Evolutionary conservation across 1,284 basidiomycete genomes (phyloP), one percentile per base, ranked within the genome.

Genomic region (Boletus sp.): DNA sequence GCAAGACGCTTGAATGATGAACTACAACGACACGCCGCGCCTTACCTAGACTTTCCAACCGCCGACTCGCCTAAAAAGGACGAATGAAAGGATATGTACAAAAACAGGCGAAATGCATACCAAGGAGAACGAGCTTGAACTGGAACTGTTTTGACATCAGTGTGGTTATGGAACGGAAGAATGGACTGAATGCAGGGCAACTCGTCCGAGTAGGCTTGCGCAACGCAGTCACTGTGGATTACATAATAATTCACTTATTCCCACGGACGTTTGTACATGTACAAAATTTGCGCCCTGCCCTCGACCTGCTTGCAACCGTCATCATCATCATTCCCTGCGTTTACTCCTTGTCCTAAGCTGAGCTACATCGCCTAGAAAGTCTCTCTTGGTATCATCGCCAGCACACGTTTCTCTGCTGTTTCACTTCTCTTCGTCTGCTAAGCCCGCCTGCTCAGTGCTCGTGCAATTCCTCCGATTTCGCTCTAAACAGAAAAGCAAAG

Each of bases 41-140:
- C 60, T 63, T 76, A 92, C 91, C 91, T 93, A 64, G 95, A 97
- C 84, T 98, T 98, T 61, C 96, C 96, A 49, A 98, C 96, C 50
- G 97, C 95, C 50, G 94, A 97, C 80, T 98, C 96, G 71, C 96
- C 95, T 94, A 72, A 30, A 61, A 52, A 43, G 11, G 55, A 53
- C 13, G 35, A 44, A 46, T 64, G 23, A 60, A 50, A 25, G 21
- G 5, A 58, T 43, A 14, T 33, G 25, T 40, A 23, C 37, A 48
- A 56, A 37, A 56, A 67, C 37, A 44, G 33, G 4, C 52, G 13
- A 6, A 48, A 52, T 16, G 25, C 49, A 82, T 64, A 95, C 94
- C 94, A 63, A 97, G 86, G 44, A 97, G 85, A 60, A 97, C 94
- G 67, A 97, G 90, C 77, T 97, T 97, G 79, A 92, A 93, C 78